Conservation (phyloP, 805 yeast species). For the Saturnispora halmiae region DNA sequence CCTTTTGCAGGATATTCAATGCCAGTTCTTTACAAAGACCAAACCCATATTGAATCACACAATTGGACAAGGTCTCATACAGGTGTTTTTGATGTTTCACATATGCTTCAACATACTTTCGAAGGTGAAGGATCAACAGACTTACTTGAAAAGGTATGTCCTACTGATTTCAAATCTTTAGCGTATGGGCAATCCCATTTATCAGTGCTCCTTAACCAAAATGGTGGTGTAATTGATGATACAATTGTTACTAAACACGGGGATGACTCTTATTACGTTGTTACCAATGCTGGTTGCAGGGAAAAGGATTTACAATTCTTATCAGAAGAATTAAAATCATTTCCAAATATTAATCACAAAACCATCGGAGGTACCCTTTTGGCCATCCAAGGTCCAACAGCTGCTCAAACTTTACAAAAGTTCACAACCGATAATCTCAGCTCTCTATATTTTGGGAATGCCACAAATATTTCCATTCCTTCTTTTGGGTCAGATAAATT, state of each 20-base stretch:
- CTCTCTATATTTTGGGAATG: constrained; percentile 65
- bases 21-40: constrained; percentile 87
- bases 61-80: constrained; percentile 84
- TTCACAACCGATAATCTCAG: constrained; percentile 52
- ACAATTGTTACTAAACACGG: constrained; percentile 86
- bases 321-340: constrained; percentile 37
- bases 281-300: constrained; percentile 93
- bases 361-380: constrained; percentile 65
- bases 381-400: constrained; percentile 90
- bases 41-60: constrained; percentile 86
- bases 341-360: constrained; percentile 27
- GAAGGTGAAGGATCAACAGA: constrained; percentile 57
- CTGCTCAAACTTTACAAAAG: constrained; percentile 57
- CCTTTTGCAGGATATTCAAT: constrained; percentile 94
- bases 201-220: constrained; percentile 61
- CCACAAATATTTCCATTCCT: constrained; percentile 38
- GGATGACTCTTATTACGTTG: constrained; percentile 65
- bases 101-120: constrained; percentile 87
- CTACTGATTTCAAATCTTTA: constrained; percentile 64
- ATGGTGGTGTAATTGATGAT: constrained; percentile 85
- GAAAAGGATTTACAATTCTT: constrained; percentile 69
- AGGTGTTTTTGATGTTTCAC: constrained; percentile 94
- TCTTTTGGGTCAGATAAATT: constrained; percentile 37
- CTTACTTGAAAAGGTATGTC: constrained; percentile 76
- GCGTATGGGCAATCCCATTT: constrained; percentile 56